phyloP scores from a whole-genome alignment of 306 rosid genomes.

The Crataegus laevigata region DNA sequence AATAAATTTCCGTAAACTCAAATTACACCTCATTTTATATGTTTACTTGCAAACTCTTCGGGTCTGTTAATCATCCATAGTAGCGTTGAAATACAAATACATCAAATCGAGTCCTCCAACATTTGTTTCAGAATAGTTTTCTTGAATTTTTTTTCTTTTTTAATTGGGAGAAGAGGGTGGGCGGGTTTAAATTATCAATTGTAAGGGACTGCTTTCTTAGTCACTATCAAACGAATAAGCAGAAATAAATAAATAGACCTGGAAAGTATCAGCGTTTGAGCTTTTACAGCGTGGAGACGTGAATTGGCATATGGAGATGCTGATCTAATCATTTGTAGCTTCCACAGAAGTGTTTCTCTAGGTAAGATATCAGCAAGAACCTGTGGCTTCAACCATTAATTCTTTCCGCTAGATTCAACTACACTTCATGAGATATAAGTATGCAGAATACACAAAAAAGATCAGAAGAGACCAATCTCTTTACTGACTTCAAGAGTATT shows the following conservation, averaged over 20 bases:
- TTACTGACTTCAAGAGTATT: background rate
- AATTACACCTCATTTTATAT: no score
- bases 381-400: conserved; percentile 40
- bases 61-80: no score
- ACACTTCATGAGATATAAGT: conserved; percentile 12
- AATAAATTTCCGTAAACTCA: background rate
- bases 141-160: background rate
- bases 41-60: no score
- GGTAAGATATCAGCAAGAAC: conserved; percentile 72
- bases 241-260: conserved; percentile 39
- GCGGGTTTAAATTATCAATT: background rate
- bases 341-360: conserved; percentile 75
- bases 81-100: background rate
- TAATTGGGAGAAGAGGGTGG: background rate
- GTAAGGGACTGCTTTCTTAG: background rate
- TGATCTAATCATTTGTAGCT: conserved; percentile 59
- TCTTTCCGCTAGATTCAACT: conserved; percentile 12
- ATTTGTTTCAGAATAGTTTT: background rate
- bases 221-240: background rate
- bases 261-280: conserved; percentile 70
- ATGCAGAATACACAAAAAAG: background rate
- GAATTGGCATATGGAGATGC: conserved; percentile 68
- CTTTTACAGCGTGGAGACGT: conserved; percentile 67
- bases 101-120: background rate
- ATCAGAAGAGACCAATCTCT: background rate